phyloP scores from a whole-genome alignment of 2,329 filamentous ascomycete genomes.

The Penicillium sclerotigenum region DNA sequence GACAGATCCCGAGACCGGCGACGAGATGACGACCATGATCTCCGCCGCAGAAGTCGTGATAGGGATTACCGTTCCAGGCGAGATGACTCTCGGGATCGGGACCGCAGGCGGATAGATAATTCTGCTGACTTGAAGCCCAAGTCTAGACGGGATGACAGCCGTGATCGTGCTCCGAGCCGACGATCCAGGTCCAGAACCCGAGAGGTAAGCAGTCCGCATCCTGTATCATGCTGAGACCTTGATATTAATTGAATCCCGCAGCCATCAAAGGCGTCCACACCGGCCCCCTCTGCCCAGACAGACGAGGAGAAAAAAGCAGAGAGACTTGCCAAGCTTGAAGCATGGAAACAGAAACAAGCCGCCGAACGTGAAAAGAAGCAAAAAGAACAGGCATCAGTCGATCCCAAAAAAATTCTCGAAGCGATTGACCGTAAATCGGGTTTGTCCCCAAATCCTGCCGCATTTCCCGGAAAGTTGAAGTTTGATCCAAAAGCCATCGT shows the following conservation, averaged over 20 bases:
- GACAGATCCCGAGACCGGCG: conserved; percentile 65
- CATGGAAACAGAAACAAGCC: conserved; percentile 85
- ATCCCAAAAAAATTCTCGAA: conserved; percentile 64
- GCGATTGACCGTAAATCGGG: conserved; percentile 70
- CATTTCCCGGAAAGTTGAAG: conserved; percentile 79
- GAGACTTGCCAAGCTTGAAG: conserved; percentile 75
- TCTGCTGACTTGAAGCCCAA: conserved; percentile 68
- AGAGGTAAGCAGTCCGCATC: conserved; percentile 52
- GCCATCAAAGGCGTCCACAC: conserved; percentile 53
- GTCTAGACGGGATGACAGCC: conserved; percentile 64
- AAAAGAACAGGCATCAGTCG: conserved; percentile 62
- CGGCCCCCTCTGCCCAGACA: conserved; percentile 50
- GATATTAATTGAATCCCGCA: conserved; percentile 30
- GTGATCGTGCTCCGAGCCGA: conserved; percentile 53
- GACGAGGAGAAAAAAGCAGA: conserved; percentile 78
- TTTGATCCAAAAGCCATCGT: conserved; percentile 84
- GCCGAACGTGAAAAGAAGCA: conserved; percentile 72
- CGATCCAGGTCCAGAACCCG: conserved; percentile 50
- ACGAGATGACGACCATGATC: conserved; percentile 58
- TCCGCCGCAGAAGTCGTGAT: conserved; percentile 63
- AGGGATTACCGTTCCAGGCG: conserved; percentile 66
- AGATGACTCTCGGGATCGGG: conserved; percentile 69
- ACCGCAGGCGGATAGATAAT: conserved; percentile 62
- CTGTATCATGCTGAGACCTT: neutral
- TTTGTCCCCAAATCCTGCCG: conserved; percentile 53